These are phyloP conservation scores for Lasiosphaeria hispida DNA, from an alignment of 495 filamentous ascomycete genomes.

Conservation along the genomic window DNA sequence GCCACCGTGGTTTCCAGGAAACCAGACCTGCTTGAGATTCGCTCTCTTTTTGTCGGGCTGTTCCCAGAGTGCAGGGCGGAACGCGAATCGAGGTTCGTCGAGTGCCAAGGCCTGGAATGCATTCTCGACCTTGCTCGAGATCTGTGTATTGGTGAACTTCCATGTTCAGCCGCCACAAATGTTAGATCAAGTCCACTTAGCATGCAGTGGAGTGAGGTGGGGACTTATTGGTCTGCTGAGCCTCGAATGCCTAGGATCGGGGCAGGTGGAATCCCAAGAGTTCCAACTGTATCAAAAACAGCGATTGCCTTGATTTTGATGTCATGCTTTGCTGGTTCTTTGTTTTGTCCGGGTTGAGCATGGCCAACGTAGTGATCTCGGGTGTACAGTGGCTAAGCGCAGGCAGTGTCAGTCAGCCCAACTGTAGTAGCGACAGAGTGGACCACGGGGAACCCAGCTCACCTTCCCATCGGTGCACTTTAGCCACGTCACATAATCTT, in stretches of 20 bases:
- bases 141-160: too few species aligned
- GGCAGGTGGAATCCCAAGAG: constrained; percentile 33
- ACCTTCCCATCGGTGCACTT: background rate
- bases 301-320: constrained; percentile 39
- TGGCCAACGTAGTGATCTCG: constrained; percentile 26
- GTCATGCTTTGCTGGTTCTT: constrained; percentile 14
- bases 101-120: constrained; percentile 66
- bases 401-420: background rate
- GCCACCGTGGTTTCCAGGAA: constrained; percentile 63
- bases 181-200: too few species aligned
- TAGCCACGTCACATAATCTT: constrained; percentile 27
- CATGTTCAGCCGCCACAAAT: too few species aligned
- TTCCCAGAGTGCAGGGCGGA: constrained; percentile 58
- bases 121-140: constrained; percentile 42
- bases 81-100: constrained; percentile 57
- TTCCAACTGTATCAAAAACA: constrained; percentile 43
- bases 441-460: background rate
- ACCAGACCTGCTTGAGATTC: constrained; percentile 67
- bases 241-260: constrained; percentile 34
- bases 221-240: constrained; percentile 32
- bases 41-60: constrained; percentile 10
- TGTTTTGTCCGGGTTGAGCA: too few species aligned
- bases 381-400: constrained; percentile 21
- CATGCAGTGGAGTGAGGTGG: background rate
- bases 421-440: too few species aligned